Base-by-base conservation (phyloP, 352 stramenopile genomes). In the Plasmopara muralis region DNA sequence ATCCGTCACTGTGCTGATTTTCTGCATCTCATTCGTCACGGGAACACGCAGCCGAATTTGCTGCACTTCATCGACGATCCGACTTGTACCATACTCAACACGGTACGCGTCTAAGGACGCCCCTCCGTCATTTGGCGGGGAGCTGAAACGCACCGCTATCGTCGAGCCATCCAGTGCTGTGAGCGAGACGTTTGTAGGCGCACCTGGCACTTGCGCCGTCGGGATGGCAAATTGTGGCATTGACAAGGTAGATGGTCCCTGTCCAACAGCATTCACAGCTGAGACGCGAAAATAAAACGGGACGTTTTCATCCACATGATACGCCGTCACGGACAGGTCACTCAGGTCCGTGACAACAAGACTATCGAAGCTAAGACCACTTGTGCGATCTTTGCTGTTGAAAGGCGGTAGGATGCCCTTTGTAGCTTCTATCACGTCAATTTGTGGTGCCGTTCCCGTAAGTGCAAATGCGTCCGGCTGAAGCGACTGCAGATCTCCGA, bases 211-310 rank as follows among this genome's bases (percentile, higher is more conserved):
- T 50, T 97, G 89, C 9, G 90, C 73, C 29, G 87, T 85, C 6
- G 95, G 94, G 13, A 95, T 79, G 5, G 73, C 75, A 37, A 86
- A 95, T 48, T 89, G 85, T 6, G 93, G 83, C 0, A 78, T 87
- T 15, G 92, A 86, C 10, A 95, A 70, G 0, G 83, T 60, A 2
- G 61, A 54, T 2, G 56, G 48, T 4, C 95, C 89, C 5, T 64
- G 44, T 8, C 95, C 95, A 14, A 93, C 67, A 9, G 77, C 66
- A 53, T 98, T 98, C 18, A 93, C 87, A 20, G 94, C 94, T 6
- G 81, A 89, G 15, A 98, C 93, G 13, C 90, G 79, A 48, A 98
- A 90, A 62, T 96, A 98, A 55, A 98, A 98, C 9, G 88, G 75
- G 6, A 98, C 87, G 29, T 96, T 96, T 47, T 97, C 83, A 37